Evolutionary conservation across 257 asterid species (phyloP).

Genomic region (Jacaranda mimosifolia): DNA sequence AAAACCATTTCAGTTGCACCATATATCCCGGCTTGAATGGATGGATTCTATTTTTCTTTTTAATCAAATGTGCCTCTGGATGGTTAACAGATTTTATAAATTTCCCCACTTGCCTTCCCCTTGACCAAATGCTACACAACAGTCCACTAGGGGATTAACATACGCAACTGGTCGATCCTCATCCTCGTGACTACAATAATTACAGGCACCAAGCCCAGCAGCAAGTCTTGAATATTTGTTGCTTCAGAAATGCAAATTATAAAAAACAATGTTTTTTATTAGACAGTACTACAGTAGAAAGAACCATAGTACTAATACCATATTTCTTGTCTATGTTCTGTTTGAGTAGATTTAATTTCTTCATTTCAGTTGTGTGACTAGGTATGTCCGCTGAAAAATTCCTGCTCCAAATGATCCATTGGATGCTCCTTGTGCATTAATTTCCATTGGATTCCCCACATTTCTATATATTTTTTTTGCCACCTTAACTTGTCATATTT

Average conservation of each 20-base stretch:
- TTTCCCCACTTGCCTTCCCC: too few species aligned
- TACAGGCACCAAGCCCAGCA: not conserved
- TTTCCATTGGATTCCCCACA: conserved; percentile 55
- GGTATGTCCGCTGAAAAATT: not conserved
- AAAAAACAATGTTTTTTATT: conserved; percentile 7
- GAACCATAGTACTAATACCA: not conserved
- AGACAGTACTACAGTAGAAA: not conserved
- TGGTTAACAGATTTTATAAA: too few species aligned
- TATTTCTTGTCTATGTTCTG: conserved; percentile 18
- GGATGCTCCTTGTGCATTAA: conserved; percentile 37
- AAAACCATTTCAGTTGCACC: too few species aligned
- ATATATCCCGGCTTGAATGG: too few species aligned
- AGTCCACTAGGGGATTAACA: too few species aligned
- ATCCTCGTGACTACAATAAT: too few species aligned
- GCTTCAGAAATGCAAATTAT: conserved; percentile 10
- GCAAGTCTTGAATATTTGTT: conserved; percentile 10
- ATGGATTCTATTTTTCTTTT: too few species aligned
- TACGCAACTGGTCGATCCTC: too few species aligned
- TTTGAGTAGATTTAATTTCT: conserved; percentile 8
- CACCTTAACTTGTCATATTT: conserved; percentile 41
- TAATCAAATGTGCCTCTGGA: too few species aligned
- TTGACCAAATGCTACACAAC: too few species aligned
- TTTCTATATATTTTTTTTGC: conserved; percentile 7
- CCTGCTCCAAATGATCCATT: not conserved
- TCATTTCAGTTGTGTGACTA: conserved; percentile 4